These are phyloP conservation scores for Chytriomyces sp. DNA, from an alignment of 192 early-diverging fungal species.

Conservation along the genomic window DNA sequence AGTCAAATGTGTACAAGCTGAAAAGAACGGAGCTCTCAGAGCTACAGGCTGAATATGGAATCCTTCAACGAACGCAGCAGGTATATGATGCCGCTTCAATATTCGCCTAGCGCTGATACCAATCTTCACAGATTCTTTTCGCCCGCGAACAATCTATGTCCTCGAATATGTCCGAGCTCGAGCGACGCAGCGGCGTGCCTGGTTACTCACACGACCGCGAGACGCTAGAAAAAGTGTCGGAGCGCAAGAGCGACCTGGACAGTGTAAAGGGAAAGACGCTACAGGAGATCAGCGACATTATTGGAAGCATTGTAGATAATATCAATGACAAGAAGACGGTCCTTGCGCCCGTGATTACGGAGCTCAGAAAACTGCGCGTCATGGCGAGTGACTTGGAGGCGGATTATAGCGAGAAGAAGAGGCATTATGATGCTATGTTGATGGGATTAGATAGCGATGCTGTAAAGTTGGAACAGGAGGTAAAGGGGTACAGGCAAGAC, in stretches of 20 bases:
- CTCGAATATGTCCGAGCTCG: constrained; percentile 12
- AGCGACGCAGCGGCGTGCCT: constrained; percentile 22
- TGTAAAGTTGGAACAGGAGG: constrained; percentile 44
- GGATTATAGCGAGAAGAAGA: constrained; percentile 58
- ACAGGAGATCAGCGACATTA: constrained; percentile 56
- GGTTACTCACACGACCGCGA: constrained; percentile 25
- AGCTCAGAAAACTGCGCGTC: constrained; percentile 49
- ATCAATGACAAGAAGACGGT: constrained; percentile 60
- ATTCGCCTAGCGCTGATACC: not conserved
- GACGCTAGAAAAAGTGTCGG: constrained; percentile 49
- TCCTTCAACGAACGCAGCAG: constrained; percentile 60
- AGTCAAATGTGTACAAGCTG: constrained; percentile 59
- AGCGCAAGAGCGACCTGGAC: constrained; percentile 59
- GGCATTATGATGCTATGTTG: constrained; percentile 56
- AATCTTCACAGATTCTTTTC: not conserved
- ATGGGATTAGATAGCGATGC: constrained; percentile 59
- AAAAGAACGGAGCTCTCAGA: constrained; percentile 59
- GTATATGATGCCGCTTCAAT: constrained; percentile 23
- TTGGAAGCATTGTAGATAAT: constrained; percentile 47
- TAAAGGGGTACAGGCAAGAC: constrained; percentile 49
- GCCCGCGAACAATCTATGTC: constrained; percentile 25
- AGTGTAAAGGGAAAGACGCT: constrained; percentile 57
- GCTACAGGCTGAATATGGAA: constrained; percentile 53
- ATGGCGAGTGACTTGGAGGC: constrained; percentile 52
- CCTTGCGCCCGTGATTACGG: constrained; percentile 58